phyloP scores from a whole-genome alignment of 768 basidiomycete species.

The Auriscalpium microsporum region DNA sequence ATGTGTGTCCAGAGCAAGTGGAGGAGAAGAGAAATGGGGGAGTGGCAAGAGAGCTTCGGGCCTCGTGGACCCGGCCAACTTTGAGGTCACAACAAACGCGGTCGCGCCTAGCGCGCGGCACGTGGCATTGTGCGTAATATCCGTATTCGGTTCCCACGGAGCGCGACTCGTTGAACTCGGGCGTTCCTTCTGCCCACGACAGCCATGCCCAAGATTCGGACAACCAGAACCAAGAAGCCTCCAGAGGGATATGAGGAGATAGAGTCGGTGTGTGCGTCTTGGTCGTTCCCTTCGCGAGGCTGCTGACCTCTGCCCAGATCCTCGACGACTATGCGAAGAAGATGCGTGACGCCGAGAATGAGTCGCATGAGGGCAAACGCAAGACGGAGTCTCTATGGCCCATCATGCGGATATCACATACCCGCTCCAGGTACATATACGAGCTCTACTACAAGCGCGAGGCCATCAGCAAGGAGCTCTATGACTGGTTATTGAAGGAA shows the following conservation, averaged over 20 bases:
- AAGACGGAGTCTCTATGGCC: conserved; percentile 92
- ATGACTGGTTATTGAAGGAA: conserved; percentile 97
- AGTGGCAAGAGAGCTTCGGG: background rate
- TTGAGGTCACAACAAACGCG: background rate
- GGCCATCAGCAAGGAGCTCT: conserved; percentile 85
- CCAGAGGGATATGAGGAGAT: conserved; percentile 97
- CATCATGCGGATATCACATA: conserved; percentile 96
- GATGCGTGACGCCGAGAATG: conserved; percentile 99
- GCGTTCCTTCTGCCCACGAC: conserved; percentile 1
- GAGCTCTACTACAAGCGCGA: conserved; percentile 99
- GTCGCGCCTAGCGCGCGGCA: background rate
- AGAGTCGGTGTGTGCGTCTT: conserved; percentile 46
- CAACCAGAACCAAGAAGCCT: conserved; percentile 85
- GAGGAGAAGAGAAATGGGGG: background rate
- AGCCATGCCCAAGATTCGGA: conserved; percentile 88
- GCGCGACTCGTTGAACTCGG: background rate
- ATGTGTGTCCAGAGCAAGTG: background rate
- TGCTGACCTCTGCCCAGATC: conserved; percentile 39
- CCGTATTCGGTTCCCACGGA: background rate
- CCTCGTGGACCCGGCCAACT: background rate
- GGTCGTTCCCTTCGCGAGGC: too few relatives aligned
- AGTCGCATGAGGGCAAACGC: conserved; percentile 96
- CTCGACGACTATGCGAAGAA: conserved; percentile 98
- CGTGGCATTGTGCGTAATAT: background rate
- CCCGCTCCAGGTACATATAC: conserved; percentile 93